Base-by-base conservation (phyloP, 1,139 yeast genomes). In the Candida buenavistaensis region DNA sequence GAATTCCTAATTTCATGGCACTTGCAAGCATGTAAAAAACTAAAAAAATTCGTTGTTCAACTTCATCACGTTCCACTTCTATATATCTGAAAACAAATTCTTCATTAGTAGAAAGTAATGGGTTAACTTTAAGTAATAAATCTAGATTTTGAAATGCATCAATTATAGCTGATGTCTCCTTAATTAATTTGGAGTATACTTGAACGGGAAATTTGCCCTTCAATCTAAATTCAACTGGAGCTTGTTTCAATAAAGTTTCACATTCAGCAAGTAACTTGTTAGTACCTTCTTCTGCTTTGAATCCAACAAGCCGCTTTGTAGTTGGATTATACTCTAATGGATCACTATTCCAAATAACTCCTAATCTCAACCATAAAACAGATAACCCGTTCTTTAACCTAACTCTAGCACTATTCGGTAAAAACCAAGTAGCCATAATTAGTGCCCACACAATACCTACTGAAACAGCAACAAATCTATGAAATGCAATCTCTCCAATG, bases 371-470 rank as follows among this genome's bases (percentile, higher is more conserved):
- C 95, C 95, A 87, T 19, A 85, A 64, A 1, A 80, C 62, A 0
- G 88, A 75, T 17, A 86, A 55, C 0, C 87, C 87, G 22, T 69
- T 68, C 43, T 84, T 78, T 38, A 86, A 62, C 35, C 89, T 64
- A 9, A 78, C 64, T 31, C 95, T 64, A 0, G 95, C 95, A 51
- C 87, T 79, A 50, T 80, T 81, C 5, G 95, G 95, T 39, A 85
- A 68, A 36, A 87, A 72, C 2, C 76, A 63, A 19, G 80, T 62
- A 0, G 82, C 80, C 62, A 86, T 75, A 2, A 77, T 53, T 11
- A 87, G 63, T 0, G 95, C 94, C 90, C 94, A 86, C 0, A 82
- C 41, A 2, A 85, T 80, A 14, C 95, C 96, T 21, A 78, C 61
- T 5, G 82, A 68, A 2, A 87, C 95, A 0, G 92, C 78, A 3